phyloP scores from a whole-genome alignment of 768 basidiomycete genomes.

The Dentipellis sp. region DNA sequence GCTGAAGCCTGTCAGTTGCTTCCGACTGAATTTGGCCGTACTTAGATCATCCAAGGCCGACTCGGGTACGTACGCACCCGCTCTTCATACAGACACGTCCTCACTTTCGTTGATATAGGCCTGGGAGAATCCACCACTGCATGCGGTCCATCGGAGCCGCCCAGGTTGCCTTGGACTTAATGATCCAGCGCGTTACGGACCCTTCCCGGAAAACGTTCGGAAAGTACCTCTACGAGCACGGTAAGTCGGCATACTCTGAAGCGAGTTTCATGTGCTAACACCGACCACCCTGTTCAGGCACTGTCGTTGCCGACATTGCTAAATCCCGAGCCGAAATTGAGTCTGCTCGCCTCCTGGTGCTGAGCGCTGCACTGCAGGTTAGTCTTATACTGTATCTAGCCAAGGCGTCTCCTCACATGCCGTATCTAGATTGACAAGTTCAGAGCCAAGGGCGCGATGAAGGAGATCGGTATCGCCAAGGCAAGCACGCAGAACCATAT shows the following conservation, averaged over 20 bases:
- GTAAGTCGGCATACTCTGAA: slow-evolving; percentile 28
- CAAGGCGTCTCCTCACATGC: background rate
- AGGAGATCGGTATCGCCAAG: slow-evolving; percentile 98
- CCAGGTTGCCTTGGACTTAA: slow-evolving; percentile 71
- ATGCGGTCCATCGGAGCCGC: slow-evolving; percentile 96
- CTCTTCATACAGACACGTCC: background rate
- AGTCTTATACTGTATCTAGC: slow-evolving; percentile 4
- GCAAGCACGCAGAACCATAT: slow-evolving; percentile 27
- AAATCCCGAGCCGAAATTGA: slow-evolving; percentile 92
- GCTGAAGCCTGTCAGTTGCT: background rate
- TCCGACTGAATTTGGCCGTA: background rate
- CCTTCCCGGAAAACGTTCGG: slow-evolving; percentile 89
- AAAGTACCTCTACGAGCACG: slow-evolving; percentile 85
- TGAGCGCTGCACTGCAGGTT: slow-evolving; percentile 85
- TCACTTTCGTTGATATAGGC: slow-evolving; percentile 33
- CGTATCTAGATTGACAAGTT: slow-evolving; percentile 72
- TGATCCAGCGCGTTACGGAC: slow-evolving; percentile 91
- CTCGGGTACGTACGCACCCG: slow-evolving; percentile 51
- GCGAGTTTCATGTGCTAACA: background rate
- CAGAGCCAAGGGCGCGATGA: slow-evolving; percentile 89
- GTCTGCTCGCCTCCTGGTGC: slow-evolving; percentile 73
- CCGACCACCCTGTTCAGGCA: slow-evolving; percentile 37
- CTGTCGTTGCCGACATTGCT: slow-evolving; percentile 86
- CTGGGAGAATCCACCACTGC: slow-evolving; percentile 95
- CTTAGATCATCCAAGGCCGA: slow-evolving; percentile 86